A percentile compares a stretch with the other conserved stretches of the same genome.
These are phyloP conservation scores for Cladosporium velox DNA, from an alignment of 2,329 filamentous ascomycete genomes.

Conservation along the genomic window DNA sequence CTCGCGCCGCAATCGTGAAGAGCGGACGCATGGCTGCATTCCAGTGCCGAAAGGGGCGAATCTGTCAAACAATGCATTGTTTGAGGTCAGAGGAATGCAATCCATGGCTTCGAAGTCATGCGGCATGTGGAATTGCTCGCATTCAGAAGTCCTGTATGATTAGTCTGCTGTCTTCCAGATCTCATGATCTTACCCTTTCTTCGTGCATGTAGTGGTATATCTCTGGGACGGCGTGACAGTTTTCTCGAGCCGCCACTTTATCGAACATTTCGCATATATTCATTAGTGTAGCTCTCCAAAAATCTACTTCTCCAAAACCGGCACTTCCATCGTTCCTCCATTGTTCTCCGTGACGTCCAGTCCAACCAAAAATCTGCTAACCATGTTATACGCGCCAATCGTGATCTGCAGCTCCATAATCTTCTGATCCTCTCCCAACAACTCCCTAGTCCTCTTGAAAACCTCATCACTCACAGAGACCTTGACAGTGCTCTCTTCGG, in stretches of 20 bases:
- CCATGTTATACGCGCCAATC: constrained; percentile 42
- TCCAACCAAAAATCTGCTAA: constrained; percentile 41
- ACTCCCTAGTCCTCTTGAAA: constrained; percentile 35
- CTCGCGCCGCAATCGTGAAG: constrained; percentile 9
- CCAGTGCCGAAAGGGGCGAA: background rate
- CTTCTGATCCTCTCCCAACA: constrained; percentile 36
- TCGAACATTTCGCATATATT: background rate
- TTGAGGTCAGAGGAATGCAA: background rate
- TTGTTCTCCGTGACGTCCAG: constrained; percentile 43
- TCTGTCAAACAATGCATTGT: constrained; percentile 6
- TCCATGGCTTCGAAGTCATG: background rate
- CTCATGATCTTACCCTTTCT: background rate
- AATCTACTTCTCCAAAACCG: constrained; percentile 21
- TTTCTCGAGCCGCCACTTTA: background rate
- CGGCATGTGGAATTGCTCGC: background rate
- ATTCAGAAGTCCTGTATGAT: background rate
- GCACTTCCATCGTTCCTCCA: constrained; percentile 39
- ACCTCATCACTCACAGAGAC: constrained; percentile 35
- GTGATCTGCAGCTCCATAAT: constrained; percentile 42
- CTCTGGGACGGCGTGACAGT: background rate
- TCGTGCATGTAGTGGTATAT: background rate
- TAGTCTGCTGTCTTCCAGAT: background rate
- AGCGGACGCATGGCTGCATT: constrained; percentile 6
- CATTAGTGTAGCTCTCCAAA: background rate
- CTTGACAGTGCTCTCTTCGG: constrained; percentile 37